Evolutionary conservation across 176 grass and related monocot genomes (phyloP).

Genomic region (Oryza glumipatula): DNA sequence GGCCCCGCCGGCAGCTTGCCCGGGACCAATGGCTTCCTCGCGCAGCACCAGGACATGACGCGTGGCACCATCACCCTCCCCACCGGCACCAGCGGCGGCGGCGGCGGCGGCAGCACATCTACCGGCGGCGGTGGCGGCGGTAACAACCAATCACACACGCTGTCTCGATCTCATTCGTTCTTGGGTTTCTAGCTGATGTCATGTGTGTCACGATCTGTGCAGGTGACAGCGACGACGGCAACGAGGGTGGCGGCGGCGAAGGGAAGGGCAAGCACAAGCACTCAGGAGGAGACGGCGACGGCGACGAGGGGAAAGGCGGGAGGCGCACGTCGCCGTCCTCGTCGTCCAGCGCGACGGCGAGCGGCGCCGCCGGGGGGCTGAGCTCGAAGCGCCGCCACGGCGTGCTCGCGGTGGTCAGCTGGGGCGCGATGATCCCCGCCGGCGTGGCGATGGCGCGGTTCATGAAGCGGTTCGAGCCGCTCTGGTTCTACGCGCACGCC

Average conservation of each 20-base stretch:
- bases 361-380: neutral
- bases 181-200: neutral
- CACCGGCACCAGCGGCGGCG: conserved; percentile 32
- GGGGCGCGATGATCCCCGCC: neutral
- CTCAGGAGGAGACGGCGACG: neutral
- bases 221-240: neutral
- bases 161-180: neutral
- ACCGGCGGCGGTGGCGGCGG: conserved; percentile 18
- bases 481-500: neutral
- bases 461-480: neutral
- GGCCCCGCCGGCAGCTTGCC: conserved; percentile 39
- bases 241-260: neutral
- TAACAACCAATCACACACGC: neutral
- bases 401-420: neutral
- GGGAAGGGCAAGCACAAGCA: neutral
- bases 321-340: conserved; percentile 5
- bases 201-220: neutral
- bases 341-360: neutral
- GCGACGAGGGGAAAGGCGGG: neutral
- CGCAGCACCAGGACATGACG: conserved; percentile 42
- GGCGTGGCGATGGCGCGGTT: neutral
- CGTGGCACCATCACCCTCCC: conserved; percentile 37
- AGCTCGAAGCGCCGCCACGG: neutral
- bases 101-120: neutral
- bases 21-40: conserved; percentile 14